Conservation (phyloP, 2,329 filamentous ascomycete species). For the Moelleriella libera region DNA sequence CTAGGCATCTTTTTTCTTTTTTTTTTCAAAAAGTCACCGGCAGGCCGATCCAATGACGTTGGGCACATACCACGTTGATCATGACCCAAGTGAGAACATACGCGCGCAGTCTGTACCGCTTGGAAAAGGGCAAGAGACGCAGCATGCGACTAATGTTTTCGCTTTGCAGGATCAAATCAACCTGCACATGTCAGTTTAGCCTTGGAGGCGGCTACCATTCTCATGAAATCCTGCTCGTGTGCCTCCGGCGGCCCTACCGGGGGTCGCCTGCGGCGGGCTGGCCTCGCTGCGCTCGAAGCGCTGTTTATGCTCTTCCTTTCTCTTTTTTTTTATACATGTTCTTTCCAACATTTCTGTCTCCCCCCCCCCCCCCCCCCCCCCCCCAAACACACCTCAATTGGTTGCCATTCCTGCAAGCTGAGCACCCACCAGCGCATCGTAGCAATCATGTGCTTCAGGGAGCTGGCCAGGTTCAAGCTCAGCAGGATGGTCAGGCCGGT, state of each 20-base stretch:
- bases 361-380: no score
- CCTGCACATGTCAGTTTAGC: background rate
- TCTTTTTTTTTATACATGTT: background rate
- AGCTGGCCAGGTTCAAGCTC: conserved; percentile 25
- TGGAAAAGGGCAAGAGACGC: conserved; percentile 7
- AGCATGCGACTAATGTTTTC: conserved; percentile 11
- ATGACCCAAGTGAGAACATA: conserved; percentile 10
- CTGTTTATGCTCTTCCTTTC: background rate
- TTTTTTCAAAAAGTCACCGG: no score
- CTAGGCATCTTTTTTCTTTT: background rate
- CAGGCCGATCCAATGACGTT: no score
- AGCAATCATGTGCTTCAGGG: conserved; percentile 26
- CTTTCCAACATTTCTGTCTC: no score
- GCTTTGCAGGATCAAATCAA: conserved; percentile 10
- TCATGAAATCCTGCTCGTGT: no score
- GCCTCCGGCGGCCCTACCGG: no score
- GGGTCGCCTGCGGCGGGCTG: no score
- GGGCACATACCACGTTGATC: conserved; percentile 10
- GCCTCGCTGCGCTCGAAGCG: no score
- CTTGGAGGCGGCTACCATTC: no score
- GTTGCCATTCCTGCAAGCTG: conserved; percentile 18
- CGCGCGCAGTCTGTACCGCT: conserved; percentile 5
- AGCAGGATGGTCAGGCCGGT: conserved; percentile 27
- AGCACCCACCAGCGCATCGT: conserved; percentile 33
- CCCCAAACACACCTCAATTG: conserved; percentile 20